Conservation (phyloP, 176 grass and related monocot species). For the Rhynchospora tenuis region DNA sequence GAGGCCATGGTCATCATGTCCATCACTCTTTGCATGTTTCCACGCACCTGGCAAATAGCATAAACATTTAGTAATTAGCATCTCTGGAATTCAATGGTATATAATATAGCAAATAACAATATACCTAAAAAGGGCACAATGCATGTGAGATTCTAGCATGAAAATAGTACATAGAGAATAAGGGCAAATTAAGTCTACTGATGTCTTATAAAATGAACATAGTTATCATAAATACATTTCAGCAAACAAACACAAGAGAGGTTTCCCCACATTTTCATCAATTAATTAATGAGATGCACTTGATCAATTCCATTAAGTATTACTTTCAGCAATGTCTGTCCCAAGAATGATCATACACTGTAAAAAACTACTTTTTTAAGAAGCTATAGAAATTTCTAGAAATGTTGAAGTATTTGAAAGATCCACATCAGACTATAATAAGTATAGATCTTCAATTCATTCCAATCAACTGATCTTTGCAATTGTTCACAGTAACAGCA, state of each 20-base stretch:
- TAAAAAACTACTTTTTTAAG: not conserved
- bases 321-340: not conserved
- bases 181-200: not conserved
- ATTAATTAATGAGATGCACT: not conserved
- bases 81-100: not conserved
- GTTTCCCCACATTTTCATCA: not conserved
- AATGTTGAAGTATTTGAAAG: not conserved
- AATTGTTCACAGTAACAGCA: not conserved
- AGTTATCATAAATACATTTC: not conserved
- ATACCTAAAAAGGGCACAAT: not conserved
- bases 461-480: not conserved
- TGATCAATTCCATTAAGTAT: not conserved
- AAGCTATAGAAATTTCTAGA: not conserved
- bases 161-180: not conserved
- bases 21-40: constrained; percentile 89
- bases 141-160: not conserved
- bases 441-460: not conserved
- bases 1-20: constrained; percentile 89
- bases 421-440: not conserved
- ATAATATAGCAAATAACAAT: not conserved
- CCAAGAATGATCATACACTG: not conserved
- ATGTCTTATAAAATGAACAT: not conserved
- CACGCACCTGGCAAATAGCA: constrained; percentile 50
- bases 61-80: not conserved
- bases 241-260: too few relatives aligned